A percentile compares a stretch with the other conserved stretches of the same genome.
phyloP scores from a whole-genome alignment of 768 basidiomycete species.

The Termitomyces titanicus region DNA sequence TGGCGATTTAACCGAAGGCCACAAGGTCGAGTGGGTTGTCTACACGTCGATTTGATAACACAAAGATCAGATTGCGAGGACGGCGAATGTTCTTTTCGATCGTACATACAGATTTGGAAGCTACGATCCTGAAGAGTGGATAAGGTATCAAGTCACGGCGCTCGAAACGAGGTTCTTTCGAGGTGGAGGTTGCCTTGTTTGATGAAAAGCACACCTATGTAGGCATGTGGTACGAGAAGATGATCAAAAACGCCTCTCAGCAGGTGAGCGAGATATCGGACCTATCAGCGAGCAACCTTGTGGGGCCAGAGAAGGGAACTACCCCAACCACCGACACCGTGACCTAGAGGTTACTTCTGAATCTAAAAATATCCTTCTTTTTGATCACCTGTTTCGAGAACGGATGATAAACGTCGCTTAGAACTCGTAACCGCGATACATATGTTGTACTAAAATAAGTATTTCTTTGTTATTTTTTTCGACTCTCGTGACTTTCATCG shows the following conservation, averaged over 20 bases:
- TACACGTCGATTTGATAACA: background rate
- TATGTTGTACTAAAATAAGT: too few relatives aligned
- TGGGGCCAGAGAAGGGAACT: too few relatives aligned
- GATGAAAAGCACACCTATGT: background rate
- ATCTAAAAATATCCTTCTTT: too few relatives aligned
- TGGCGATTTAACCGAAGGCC: background rate
- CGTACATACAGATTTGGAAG: background rate
- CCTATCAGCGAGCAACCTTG: too few relatives aligned
- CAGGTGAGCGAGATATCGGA: too few relatives aligned
- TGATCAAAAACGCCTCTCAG: too few relatives aligned
- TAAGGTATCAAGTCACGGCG: background rate
- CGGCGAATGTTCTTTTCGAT: background rate
- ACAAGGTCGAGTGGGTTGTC: background rate
- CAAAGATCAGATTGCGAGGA: too few relatives aligned
- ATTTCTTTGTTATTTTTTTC: too few relatives aligned
- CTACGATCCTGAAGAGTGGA: background rate
- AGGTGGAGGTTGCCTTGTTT: background rate
- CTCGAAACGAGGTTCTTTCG: background rate
- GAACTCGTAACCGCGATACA: background rate
- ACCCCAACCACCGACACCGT: too few relatives aligned
- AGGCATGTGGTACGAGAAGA: background rate
- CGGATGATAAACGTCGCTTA: background rate
- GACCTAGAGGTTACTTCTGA: too few relatives aligned
- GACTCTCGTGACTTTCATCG: too few relatives aligned
- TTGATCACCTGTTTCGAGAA: too few relatives aligned